Base-by-base conservation (phyloP, 2,329 filamentous ascomycete species). In the Pezicula rhizophila region DNA sequence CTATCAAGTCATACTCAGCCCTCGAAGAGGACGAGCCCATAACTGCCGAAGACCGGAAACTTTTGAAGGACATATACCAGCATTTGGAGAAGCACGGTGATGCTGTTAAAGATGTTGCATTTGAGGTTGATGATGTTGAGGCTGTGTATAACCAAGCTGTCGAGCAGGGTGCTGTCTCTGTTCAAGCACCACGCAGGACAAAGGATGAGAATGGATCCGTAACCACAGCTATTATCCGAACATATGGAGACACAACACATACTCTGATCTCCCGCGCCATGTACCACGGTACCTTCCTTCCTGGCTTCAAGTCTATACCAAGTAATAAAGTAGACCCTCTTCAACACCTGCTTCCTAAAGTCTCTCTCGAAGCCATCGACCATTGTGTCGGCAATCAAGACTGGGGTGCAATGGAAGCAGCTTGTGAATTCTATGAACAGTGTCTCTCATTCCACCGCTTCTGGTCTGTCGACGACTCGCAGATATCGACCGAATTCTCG, bases 341-440 rank as follows among this genome's bases (percentile, higher is more conserved):
- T 2, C 49, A 57, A 17, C 58, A 71, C 10, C 41, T 66, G 25
- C 71, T 89, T 18, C 89, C 90, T 0, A 60, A 71, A 1, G 79
- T 95, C 12, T 67, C 73, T 8, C 78, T 96, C 47, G 77, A 79
- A 53, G 82, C 82, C 58, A 90, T 97, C 70, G 92, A 97, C 71
- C 92, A 97, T 76, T 96, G 92, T 69, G 92, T 97, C 59, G 92
- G 92, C 57, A 96, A 97, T 75, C 91, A 96, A 74, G 86, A 89
- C 69, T 96, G 92, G 92, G 77, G 90, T 68, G 84, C 91, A 68
- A 95, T 97, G 81, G 73, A 74, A 51, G 74, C 74, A 11, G 80
- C 79, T 33, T 82, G 79, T 64, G 75, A 70, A 49, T 83, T 78
- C 68, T 97, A 96, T 73, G 91, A 96, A 72, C 80, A 84, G 54